Base-by-base conservation (phyloP, 1,139 yeast genomes). In the Scheffersomyces illinoinensis region DNA sequence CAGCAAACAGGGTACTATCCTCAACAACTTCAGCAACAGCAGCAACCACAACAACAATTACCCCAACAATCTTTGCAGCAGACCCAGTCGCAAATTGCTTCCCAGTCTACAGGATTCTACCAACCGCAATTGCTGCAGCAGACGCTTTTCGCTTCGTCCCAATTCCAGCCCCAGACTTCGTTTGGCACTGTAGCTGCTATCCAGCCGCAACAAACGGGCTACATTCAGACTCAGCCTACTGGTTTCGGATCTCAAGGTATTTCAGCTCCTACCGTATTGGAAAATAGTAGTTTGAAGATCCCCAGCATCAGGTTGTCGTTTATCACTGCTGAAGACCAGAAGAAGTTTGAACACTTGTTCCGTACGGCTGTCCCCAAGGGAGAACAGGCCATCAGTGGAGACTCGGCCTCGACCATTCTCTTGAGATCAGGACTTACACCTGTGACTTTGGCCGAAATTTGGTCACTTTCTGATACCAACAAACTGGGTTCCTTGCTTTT, bases 391-490 rank as follows among this genome's bases (percentile, higher is more conserved):
- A 84, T 93, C 59, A 79, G 85, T 49, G 97, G 97, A 4, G 90
- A 88, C 55, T 78, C 89, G 12, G 97, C 97, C 23, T 85, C 95
- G 66, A 86, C 86, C 60, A 89, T 95, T 59, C 80, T 95, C 65
- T 79, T 92, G 76, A 85, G 93, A 65, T 93, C 98, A 0, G 91
- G 92, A 4, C 81, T 95, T 59, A 78, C 85, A 49, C 92, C 97
- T 0, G 85, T 86, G 47, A 85, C 89, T 43, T 80, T 95, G 67
- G 96, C 97, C 1, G 91, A 89, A 64, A 89, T 95, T 60, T 95
- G 99, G 99, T 86, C 90, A 46, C 78, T 95, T 63, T 85, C 97
- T 24, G 99, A 95, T 70, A 89, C 97, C 2, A 90, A 89, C 67
- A 89, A 87, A 67, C 88, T 96, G 4, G 98, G 98, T 1, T 83